Conservation (phyloP, 1,284 basidiomycete genomes). For the Ustilago nuda region DNA sequence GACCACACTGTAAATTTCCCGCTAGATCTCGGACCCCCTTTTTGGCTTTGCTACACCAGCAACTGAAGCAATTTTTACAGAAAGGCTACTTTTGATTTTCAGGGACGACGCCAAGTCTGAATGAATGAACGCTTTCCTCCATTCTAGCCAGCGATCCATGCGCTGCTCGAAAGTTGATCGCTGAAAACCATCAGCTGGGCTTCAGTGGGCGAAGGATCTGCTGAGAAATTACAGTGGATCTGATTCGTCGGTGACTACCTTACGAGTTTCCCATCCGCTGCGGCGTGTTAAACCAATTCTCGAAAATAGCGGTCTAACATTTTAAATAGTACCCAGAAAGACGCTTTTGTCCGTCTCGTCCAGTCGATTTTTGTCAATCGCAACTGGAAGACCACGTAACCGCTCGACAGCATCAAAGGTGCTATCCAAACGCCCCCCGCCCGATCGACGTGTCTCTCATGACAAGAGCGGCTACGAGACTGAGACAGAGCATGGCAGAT, state of each 20-base stretch:
- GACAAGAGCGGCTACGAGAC: no score
- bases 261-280: no score
- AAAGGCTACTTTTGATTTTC: neutral
- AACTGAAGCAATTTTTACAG: neutral
- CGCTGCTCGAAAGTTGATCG: neutral
- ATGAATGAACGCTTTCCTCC: neutral
- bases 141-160: neutral
- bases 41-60: neutral
- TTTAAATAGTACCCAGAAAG: no score
- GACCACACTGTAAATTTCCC: neutral
- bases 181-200: neutral
- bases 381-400: no score
- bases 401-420: no score
- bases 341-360: no score
- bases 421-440: no score
- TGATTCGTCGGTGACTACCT: neutral
- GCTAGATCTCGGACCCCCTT: conserved; percentile 10
- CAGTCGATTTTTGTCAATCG: no score
- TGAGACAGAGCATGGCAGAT: no score
- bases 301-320: no score
- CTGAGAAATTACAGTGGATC: neutral
- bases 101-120: neutral
- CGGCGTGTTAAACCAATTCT: no score
- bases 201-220: neutral
- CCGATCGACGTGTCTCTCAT: no score